Conservation (phyloP, 164 flowering plant species). For the Vitis cinerea region DNA sequence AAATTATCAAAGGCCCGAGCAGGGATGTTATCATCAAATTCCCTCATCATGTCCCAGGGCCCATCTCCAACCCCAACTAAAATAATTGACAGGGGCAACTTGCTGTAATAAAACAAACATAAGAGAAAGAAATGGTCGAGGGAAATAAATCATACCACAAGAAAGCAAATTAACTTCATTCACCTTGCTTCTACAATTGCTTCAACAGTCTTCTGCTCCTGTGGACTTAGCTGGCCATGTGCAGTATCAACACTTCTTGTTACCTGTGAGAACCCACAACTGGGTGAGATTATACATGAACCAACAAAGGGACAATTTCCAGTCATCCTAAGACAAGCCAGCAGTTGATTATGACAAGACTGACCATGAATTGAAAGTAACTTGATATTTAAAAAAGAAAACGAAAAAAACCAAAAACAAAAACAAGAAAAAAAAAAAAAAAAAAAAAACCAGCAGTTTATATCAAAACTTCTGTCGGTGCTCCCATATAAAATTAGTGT, state of each 20-base stretch:
- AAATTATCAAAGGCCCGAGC: constrained; percentile 74
- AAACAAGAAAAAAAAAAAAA: too few relatives aligned
- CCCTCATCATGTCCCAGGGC: constrained; percentile 79
- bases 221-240: constrained; percentile 70
- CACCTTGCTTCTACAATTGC: constrained; percentile 91
- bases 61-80: constrained; percentile 82
- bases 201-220: constrained; percentile 81
- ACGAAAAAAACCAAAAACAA: too few relatives aligned
- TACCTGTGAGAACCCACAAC: constrained; percentile 44
- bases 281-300: neutral
- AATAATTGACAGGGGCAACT: constrained; percentile 59
- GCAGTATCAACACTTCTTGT: constrained; percentile 94
- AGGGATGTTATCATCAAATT: constrained; percentile 77
- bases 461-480: neutral
- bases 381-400: too few relatives aligned
- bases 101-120: constrained; percentile 31
- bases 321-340: too few relatives aligned
- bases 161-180: neutral
- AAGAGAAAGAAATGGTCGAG: neutral
- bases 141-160: neutral
- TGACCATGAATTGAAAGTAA: too few relatives aligned
- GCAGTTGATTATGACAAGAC: too few relatives aligned
- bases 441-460: too few relatives aligned
- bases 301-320: too few relatives aligned
- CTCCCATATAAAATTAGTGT: neutral